phyloP scores from a whole-genome alignment of 495 filamentous ascomycete genomes.

The Aspergillus sclerotiicarbonarius region DNA sequence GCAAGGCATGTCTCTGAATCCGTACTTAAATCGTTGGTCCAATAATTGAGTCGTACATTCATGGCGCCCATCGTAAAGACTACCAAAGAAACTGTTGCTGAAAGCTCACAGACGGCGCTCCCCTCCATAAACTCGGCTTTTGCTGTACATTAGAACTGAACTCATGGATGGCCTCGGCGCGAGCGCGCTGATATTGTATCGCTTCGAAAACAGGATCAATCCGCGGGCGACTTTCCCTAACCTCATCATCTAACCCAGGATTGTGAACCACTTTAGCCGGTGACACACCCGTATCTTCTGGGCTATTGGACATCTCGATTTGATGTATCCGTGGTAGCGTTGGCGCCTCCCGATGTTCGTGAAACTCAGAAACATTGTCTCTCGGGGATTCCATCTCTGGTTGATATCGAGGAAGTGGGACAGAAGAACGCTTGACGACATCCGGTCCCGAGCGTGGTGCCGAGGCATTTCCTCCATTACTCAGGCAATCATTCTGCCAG shows the following conservation, averaged over 20 bases:
- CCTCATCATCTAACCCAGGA: neutral
- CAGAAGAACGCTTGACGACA: neutral
- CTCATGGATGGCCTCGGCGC: neutral
- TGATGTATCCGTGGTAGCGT: neutral
- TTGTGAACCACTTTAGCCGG: neutral
- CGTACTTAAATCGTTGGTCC: too few species aligned
- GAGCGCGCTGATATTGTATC: conserved; percentile 1
- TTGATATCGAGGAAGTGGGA: neutral
- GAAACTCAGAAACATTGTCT: neutral
- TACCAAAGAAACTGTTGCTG: conserved; percentile 42
- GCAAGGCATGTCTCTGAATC: too few species aligned
- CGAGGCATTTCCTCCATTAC: neutral
- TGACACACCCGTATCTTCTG: neutral
- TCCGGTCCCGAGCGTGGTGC: neutral
- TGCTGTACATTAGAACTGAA: conserved; percentile 3
- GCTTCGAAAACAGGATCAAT: neutral
- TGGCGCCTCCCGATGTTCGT: neutral
- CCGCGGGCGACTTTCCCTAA: neutral
- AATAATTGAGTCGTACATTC: neutral
- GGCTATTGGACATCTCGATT: neutral
- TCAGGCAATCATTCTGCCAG: conserved; percentile 34
- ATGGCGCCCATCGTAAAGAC: neutral
- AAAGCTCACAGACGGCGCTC: conserved; percentile 35
- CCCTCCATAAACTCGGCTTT: conserved; percentile 29
- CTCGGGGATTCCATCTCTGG: neutral